phyloP scores from a whole-genome alignment of 1,284 basidiomycete genomes.

The Mixia osmundae region DNA sequence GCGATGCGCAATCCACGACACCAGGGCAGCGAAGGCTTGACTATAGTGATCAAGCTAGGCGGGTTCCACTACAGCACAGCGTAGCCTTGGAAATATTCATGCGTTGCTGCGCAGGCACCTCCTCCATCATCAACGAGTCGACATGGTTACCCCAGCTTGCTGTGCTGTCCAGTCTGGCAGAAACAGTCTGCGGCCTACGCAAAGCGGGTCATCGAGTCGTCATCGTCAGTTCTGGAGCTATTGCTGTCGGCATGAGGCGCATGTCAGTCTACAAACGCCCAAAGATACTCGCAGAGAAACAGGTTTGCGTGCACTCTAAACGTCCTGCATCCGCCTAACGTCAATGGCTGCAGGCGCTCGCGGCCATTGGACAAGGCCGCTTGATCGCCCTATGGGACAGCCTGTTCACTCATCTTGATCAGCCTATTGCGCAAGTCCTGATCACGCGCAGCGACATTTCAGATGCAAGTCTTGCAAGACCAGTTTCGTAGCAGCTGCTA shows the following conservation, averaged over 20 bases:
- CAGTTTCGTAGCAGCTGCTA: neutral
- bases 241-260: conserved; percentile 74
- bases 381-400: conserved; percentile 95
- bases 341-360: conserved; percentile 44
- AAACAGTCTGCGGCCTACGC: conserved; percentile 61
- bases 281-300: conserved; percentile 68
- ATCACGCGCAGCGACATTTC: conserved; percentile 88
- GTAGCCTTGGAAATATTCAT: too few species aligned
- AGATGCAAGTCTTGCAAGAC: conserved; percentile 38
- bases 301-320: conserved; percentile 29
- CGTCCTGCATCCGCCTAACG: neutral
- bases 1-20: too few species aligned
- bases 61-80: too few species aligned
- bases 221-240: conserved; percentile 85
- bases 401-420: conserved; percentile 72
- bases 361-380: conserved; percentile 86
- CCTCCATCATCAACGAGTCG: conserved; percentile 74
- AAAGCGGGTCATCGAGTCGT: conserved; percentile 74
- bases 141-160: conserved; percentile 66
- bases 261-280: conserved; percentile 65
- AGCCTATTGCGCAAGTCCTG: conserved; percentile 85
- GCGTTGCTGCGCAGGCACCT: too few species aligned
- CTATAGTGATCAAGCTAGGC: conserved; percentile 79
- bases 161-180: conserved; percentile 71
- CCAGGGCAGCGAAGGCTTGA: too few species aligned